Conservation (phyloP, 768 basidiomycete species). For the Kwoniella newhampshirensis region DNA sequence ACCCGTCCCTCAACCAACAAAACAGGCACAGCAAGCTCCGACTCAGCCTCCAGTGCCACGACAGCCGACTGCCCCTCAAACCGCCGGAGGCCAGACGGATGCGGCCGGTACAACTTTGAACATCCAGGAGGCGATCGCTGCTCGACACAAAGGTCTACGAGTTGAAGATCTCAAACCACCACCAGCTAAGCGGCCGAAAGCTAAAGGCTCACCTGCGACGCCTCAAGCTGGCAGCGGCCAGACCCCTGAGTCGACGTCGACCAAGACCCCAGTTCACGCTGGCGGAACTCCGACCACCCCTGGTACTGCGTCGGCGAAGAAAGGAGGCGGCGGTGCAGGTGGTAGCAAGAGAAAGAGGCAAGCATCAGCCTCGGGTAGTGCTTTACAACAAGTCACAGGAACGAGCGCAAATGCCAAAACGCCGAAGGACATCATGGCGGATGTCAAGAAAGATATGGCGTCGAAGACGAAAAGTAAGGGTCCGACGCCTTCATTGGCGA, state of each 20-base stretch:
- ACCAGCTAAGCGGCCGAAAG: conserved; percentile 31
- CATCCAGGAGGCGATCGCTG: conserved; percentile 22
- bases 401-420: conserved; percentile 12
- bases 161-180: conserved; percentile 48
- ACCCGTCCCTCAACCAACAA: not conserved
- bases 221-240: conserved; percentile 16
- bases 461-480: not conserved
- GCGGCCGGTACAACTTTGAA: conserved; percentile 3
- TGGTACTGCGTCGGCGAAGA: conserved; percentile 7
- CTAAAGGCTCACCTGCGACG: conserved; percentile 16
- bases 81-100: not conserved
- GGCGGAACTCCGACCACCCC: conserved; percentile 4
- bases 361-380: conserved; percentile 9
- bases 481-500: not conserved
- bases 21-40: not conserved
- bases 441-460: conserved; percentile 13
- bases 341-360: conserved; percentile 23
- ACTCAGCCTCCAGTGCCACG: not conserved
- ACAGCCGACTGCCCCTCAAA: not conserved
- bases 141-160: conserved; percentile 36
- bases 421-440: conserved; percentile 20
- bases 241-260: conserved; percentile 5
- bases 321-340: not conserved
- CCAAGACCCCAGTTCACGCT: not conserved
- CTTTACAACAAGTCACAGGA: conserved; percentile 14